Evolutionary conservation across 305 asterid genomes (phyloP), one percentile per base, ranked within the genome.

Genomic region (Fraxinus xanthoxyloides): DNA sequence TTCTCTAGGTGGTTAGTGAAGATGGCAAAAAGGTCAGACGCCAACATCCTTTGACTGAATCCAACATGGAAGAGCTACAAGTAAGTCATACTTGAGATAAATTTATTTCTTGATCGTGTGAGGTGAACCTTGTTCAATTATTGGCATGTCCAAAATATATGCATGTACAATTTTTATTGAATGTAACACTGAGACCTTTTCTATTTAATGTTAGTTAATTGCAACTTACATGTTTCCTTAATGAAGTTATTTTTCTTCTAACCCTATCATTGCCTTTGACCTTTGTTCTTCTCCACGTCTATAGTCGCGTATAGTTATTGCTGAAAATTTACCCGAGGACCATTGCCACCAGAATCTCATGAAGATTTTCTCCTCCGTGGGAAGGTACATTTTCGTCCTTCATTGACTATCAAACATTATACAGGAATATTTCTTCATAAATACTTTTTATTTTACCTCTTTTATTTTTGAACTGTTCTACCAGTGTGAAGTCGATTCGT

Each of bases 291-390:
- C 72, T 81, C 30, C 76, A 51, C 56, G 43, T 72, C 75, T 85
- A 23, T 77, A 95, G 98, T 91, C 97, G 72, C 94, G 95, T 77
- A 93, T 95, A 79, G 83, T 93, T 81, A 84, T 95, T 83, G 98
- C 97, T 77, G 98, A 95, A 84, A 95, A 95, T 82, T 85, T 95
- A 83, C 98, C 98, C 0, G 98, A 92, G 87, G 98, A 95, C 86
- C 98, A 93, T 83, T 91, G 94, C 82, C 98, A 95, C 82, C 98
- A 95, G 90, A 95, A 91, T 84, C 95, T 95, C 80, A 87, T 92
- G 97, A 95, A 89, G 87, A 88, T 93, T 79, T 93, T 95, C 87
- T 92, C 98, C 28, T 85, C 97, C 6, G 89, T 93, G 32, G 98
- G 98, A 87, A 93, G 98, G 98, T 93, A 90, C 74, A 19, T 78